These are phyloP conservation scores for Iris pallida DNA, from an alignment of 116 monocot species.

Conservation along the genomic window DNA sequence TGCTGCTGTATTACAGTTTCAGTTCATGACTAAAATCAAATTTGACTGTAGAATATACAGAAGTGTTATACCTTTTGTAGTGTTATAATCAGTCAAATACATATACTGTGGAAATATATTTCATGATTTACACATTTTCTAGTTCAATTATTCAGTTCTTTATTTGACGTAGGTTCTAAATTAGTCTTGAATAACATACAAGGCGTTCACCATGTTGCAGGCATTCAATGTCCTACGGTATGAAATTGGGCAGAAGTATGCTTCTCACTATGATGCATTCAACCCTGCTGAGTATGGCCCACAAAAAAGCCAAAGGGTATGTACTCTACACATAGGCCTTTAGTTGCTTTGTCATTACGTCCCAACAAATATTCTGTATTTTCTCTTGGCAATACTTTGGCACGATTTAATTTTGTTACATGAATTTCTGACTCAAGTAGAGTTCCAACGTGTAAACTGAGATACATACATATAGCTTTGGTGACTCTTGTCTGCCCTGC, in stretches of 20 bases:
- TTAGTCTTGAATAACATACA: conserved; percentile 8
- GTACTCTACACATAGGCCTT: background rate
- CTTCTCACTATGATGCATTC: conserved; percentile 94
- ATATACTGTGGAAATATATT: no score
- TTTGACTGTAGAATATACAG: background rate
- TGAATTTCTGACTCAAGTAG: no score
- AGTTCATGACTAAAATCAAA: background rate
- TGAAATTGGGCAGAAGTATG: conserved; percentile 92
- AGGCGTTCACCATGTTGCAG: conserved; percentile 41
- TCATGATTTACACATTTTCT: background rate
- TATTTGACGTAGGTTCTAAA: conserved; percentile 6
- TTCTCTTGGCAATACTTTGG: no score
- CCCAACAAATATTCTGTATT: no score
- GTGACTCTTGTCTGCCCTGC: no score
- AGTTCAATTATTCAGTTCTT: background rate
- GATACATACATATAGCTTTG: no score
- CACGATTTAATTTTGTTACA: no score
- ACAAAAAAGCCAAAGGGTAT: conserved; percentile 89
- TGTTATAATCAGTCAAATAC: no score
- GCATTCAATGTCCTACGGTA: conserved; percentile 86
- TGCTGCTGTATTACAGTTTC: no score
- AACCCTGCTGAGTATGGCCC: conserved; percentile 85
- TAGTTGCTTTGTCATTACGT: background rate
- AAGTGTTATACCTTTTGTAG: no score
- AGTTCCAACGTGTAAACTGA: no score